Evolutionary conservation across 306 rosid species (phyloP).

Genomic region (Inga oerstediana): DNA sequence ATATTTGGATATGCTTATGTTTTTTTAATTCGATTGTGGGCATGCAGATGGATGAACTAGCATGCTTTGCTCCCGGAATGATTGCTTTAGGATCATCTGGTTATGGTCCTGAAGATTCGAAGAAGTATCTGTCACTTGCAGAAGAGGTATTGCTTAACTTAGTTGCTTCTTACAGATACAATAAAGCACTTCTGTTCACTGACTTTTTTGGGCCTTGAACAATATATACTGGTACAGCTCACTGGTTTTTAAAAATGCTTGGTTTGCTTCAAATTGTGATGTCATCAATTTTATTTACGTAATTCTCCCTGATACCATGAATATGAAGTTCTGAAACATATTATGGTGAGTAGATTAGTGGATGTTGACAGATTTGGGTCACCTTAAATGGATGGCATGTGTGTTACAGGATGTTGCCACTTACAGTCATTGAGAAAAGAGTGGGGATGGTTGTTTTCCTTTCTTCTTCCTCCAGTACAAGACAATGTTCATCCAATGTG

Average conservation of each 20-base stretch:
- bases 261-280: conserved; percentile 10
- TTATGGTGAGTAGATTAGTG: neutral
- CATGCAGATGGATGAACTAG: conserved; percentile 98
- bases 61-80: conserved; percentile 99
- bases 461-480: neutral
- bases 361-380: neutral
- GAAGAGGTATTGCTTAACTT: conserved; percentile 74
- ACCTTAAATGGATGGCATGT: neutral
- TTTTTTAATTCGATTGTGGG: conserved; percentile 28
- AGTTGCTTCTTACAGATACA: neutral
- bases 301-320: conserved; percentile 6
- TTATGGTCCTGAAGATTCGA: conserved; percentile 74
- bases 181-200: conserved; percentile 12
- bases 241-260: conserved; percentile 2
- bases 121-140: conserved; percentile 76
- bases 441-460: neutral
- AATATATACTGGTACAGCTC: neutral
- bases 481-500: neutral
- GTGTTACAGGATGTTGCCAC: neutral
- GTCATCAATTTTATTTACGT: conserved; percentile 1
- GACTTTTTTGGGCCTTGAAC: conserved; percentile 23
- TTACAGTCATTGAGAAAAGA: neutral
- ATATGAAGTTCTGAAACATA: conserved; percentile 23
- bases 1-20: conserved; percentile 14
- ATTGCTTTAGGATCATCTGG: conserved; percentile 92